Conservation (phyloP, 176 grass and related monocot species). For the Avena atlantica region DNA sequence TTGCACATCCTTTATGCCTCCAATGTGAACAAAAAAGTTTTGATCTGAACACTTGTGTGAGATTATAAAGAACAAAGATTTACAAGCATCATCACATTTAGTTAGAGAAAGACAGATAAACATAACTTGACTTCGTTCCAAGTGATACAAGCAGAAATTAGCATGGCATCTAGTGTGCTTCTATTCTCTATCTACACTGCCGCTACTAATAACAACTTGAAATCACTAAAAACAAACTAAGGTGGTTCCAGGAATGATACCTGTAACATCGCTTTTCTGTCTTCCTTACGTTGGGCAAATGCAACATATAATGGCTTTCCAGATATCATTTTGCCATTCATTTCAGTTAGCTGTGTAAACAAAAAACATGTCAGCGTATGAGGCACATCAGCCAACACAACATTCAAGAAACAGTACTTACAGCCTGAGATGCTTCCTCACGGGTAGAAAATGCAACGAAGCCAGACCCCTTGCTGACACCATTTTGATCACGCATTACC, state of each 20-base stretch:
- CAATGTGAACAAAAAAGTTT: background rate
- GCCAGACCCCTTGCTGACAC: slow-evolving; percentile 86
- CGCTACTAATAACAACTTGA: background rate
- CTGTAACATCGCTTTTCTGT: slow-evolving; percentile 86
- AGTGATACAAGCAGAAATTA: background rate
- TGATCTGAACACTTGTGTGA: background rate
- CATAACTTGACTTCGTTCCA: background rate
- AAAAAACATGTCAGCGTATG: slow-evolving; percentile 24
- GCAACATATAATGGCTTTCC: slow-evolving; percentile 94
- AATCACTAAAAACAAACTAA: background rate
- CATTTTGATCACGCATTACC: slow-evolving; percentile 87
- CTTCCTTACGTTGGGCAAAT: slow-evolving; percentile 94
- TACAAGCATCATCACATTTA: background rate
- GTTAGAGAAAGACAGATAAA: background rate
- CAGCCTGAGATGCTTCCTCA: slow-evolving; percentile 84
- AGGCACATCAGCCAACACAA: background rate
- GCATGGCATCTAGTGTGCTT: background rate
- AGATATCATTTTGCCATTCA: slow-evolving; percentile 96
- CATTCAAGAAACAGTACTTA: slow-evolving; percentile 57
- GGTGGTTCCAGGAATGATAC: slow-evolving; percentile 37
- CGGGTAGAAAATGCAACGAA: slow-evolving; percentile 86
- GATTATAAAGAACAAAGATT: background rate
- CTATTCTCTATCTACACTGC: background rate
- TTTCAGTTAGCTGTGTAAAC: slow-evolving; percentile 70
- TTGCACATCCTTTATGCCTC: background rate